Evolutionary conservation across 495 filamentous ascomycete species (phyloP), one percentile per base, ranked within the genome.

Genomic region (Astrothelium macrocarpum): DNA sequence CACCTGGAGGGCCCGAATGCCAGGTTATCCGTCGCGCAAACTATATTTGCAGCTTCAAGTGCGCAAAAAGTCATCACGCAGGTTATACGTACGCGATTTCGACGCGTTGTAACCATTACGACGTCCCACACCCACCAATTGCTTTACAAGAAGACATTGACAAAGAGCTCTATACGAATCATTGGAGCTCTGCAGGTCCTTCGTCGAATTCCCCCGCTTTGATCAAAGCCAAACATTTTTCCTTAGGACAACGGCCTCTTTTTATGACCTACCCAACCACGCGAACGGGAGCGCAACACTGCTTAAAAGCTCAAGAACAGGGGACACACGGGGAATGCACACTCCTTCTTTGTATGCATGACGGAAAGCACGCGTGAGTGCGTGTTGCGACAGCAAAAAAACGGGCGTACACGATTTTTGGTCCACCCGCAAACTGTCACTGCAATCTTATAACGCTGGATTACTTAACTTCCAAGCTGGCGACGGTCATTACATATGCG

Each of bases 401-500:
- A 16, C 25, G 25, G 25, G 23, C 25, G 2, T 9, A 25, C 49
- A 56, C 25, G 11, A 3, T 28, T 29, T 29, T 56, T 29, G 49
- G 49, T 28, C 16, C 7, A 16, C 49, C 29, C 23, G 49, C 49
- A 20, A 56, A 56, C 25, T 5, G 49, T 25, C 49, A 56, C 49
- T 2, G 16, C n/a, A 56, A 29, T 29, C 25, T 20, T 20, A 63
- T 59, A 60, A 69, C 66, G 56, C 68, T 70, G 72, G 72, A 68
- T 43, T 71, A 62, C 61, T 58, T 72, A 32, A 65, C 65, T 12
- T 67, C 64, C 59, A 72, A 70, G 46, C 64, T 74, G 69, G 71
- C 70, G 69, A 69, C 66, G 32, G 69, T 66, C 32, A 61, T 74
- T 59, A 66, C 72, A 16, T 69, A 65, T 56, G 72, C 71, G 28